These are phyloP conservation scores for Beauveria sp. DNA, from an alignment of 2,329 filamentous ascomycete species.

Conservation along the genomic window DNA sequence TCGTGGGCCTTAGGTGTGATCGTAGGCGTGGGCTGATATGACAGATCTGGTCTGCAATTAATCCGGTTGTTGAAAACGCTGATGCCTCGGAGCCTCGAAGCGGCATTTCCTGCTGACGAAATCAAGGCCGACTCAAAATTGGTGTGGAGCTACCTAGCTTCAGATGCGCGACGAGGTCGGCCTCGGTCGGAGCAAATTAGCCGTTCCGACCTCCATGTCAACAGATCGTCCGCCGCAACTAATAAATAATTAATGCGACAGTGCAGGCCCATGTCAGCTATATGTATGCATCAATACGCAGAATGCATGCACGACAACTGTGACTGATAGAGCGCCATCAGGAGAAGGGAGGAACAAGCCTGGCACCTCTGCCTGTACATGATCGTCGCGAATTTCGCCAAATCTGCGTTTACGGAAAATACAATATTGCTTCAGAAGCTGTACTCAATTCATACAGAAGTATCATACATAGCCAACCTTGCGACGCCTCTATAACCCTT, in stretches of 20 bases:
- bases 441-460: background rate
- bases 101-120: constrained; percentile 12
- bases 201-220: background rate
- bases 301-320: background rate
- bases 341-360: background rate
- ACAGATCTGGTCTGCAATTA: background rate
- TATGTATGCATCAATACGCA: background rate
- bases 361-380: background rate
- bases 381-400: background rate
- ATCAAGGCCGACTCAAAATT: constrained; percentile 8
- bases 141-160: constrained; percentile 7
- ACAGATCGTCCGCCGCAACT: background rate
- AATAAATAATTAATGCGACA: background rate
- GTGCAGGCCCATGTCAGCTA: background rate
- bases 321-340: background rate
- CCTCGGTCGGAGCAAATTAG: constrained; percentile 9
- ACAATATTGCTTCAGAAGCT: background rate
- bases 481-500: background rate
- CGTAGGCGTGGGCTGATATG: background rate
- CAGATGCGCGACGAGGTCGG: background rate
- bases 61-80: background rate
- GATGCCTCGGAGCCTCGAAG: background rate
- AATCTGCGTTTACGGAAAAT: background rate
- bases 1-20: too few species aligned
- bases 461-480: background rate